A percentile compares a stretch with the other conserved stretches of the same genome.
Conservation (phyloP, 2,329 filamentous ascomycete species). For the Beauveria pseudobassiana region DNA sequence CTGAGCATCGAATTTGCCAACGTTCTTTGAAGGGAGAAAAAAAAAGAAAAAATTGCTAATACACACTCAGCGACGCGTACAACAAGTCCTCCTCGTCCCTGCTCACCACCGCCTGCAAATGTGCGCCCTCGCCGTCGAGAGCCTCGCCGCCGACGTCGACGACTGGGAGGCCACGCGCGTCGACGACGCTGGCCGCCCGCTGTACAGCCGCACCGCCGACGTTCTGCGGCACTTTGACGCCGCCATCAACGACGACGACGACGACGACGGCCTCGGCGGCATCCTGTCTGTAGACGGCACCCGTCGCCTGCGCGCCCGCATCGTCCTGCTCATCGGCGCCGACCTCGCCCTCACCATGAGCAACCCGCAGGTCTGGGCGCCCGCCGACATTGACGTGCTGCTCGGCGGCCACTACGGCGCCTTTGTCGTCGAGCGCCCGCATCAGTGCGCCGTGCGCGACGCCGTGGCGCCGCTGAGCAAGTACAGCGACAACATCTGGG, state of each 20-base stretch:
- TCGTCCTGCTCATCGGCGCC: constrained; percentile 75
- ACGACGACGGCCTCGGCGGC: constrained; percentile 56
- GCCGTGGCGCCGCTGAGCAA: constrained; percentile 73
- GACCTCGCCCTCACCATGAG: constrained; percentile 70
- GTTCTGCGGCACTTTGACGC: constrained; percentile 88
- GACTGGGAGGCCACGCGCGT: constrained; percentile 75
- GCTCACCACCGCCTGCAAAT: constrained; percentile 49
- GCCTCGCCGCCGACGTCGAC: constrained; percentile 75
- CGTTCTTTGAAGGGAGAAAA: too few species aligned
- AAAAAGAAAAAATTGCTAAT: not conserved
- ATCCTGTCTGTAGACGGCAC: constrained; percentile 61
- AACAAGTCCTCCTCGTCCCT: constrained; percentile 31
- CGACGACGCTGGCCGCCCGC: constrained; percentile 32
- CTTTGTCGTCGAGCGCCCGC: constrained; percentile 80
- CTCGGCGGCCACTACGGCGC: constrained; percentile 73
- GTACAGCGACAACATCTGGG: constrained; percentile 79
- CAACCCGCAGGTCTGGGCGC: constrained; percentile 70
- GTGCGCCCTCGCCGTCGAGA: constrained; percentile 73
- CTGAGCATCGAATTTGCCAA: too few species aligned
- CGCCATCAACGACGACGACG: constrained; percentile 61
- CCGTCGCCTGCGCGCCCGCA: constrained; percentile 62
- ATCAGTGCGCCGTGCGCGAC: constrained; percentile 75
- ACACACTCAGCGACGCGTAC: constrained; percentile 24
- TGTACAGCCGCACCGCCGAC: constrained; percentile 78
- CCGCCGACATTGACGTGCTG: constrained; percentile 80